Percentiles rank a stretch among this genome's conserved stretches.
phyloP scores from a whole-genome alignment of 73 alveolate genomes.

The Tetrahymena elliotti region DNA sequence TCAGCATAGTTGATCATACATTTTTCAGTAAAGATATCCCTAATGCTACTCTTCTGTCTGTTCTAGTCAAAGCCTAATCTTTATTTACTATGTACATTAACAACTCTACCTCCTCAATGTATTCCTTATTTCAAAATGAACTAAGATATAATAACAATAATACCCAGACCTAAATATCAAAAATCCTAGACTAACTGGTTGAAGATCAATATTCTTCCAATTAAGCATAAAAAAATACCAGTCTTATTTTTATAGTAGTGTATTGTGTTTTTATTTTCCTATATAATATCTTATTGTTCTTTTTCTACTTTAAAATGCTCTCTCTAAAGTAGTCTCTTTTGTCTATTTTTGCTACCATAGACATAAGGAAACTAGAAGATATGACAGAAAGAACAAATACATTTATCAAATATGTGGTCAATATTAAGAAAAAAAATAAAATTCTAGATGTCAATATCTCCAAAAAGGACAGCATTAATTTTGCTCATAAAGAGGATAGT shows the following conservation, averaged over 20 bases:
- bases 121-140: neutral
- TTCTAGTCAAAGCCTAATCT: neutral
- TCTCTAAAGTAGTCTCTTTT: neutral
- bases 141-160: neutral
- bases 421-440: neutral
- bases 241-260: neutral
- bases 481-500: neutral
- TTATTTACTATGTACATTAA: neutral
- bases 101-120: neutral
- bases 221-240: neutral
- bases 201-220: neutral
- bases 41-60: neutral
- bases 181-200: too few relatives aligned
- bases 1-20: neutral
- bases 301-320: neutral
- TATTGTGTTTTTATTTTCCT: neutral
- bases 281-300: too few relatives aligned
- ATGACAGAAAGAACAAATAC: neutral
- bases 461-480: neutral
- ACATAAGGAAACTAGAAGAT: neutral
- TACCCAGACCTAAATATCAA: neutral
- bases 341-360: neutral
- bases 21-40: neutral
- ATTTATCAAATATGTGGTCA: too few relatives aligned
- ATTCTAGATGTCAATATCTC: neutral